phyloP scores from a whole-genome alignment of 2,329 filamentous ascomycete genomes.

The Phoma sp. region DNA sequence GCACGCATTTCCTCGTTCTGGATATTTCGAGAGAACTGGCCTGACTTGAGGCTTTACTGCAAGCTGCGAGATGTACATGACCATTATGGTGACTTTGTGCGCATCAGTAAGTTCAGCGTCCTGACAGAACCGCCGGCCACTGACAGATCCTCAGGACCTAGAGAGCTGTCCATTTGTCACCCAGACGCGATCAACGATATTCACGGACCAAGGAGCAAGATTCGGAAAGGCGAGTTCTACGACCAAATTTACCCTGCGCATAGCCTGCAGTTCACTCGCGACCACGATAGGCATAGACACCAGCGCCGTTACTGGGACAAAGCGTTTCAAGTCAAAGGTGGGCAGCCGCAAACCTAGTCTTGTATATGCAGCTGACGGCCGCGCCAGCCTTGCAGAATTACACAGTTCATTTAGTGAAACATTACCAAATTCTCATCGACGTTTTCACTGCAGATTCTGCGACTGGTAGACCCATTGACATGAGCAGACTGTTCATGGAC shows the following conservation, averaged over 20 bases:
- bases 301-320: conserved; percentile 38
- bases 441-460: not conserved
- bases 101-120: conserved; percentile 21
- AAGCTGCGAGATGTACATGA: conserved; percentile 20
- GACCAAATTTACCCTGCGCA: conserved; percentile 22
- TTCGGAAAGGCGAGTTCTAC: conserved; percentile 37
- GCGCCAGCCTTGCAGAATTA: conserved; percentile 2
- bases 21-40: conserved; percentile 18
- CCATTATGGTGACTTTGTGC: conserved; percentile 27
- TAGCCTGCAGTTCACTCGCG: conserved; percentile 31
- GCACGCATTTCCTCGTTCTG: conserved; percentile 26
- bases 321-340: conserved; percentile 32
- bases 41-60: conserved; percentile 19
- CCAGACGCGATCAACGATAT: conserved; percentile 28
- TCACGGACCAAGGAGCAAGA: conserved; percentile 24
- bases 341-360: not conserved
- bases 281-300: conserved; percentile 26
- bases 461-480: conserved; percentile 1
- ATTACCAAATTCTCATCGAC: not conserved
- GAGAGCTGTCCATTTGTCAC: conserved; percentile 31
- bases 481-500: conserved; percentile 16
- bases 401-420: not conserved
- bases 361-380: not conserved
- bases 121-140: too few relatives aligned
- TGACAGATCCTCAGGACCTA: conserved; percentile 20